phyloP scores from a whole-genome alignment of 2,329 filamentous ascomycete species.

The Trichoderma semiorbis region DNA sequence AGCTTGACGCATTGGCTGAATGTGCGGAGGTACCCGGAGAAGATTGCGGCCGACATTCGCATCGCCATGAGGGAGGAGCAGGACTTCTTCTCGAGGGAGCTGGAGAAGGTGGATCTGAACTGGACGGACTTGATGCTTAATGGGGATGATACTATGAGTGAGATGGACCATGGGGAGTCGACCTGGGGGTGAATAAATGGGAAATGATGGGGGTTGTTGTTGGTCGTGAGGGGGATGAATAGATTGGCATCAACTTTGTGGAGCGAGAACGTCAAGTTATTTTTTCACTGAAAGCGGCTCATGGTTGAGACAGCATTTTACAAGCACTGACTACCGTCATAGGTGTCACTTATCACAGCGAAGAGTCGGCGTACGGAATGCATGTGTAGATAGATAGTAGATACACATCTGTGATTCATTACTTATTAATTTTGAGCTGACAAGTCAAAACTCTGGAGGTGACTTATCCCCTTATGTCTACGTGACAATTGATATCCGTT shows the following conservation, averaged over 20 bases:
- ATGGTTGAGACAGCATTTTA: neutral
- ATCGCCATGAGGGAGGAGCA: constrained; percentile 66
- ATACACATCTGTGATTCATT: neutral
- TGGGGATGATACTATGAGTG: constrained; percentile 33
- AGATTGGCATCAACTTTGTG: neutral
- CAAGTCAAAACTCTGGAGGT: constrained; percentile 3
- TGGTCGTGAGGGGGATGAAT: neutral
- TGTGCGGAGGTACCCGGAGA: constrained; percentile 73
- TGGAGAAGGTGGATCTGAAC: constrained; percentile 65
- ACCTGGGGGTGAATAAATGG: constrained; percentile 24
- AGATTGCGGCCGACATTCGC: constrained; percentile 60
- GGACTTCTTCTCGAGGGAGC: constrained; percentile 74
- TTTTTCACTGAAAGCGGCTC: neutral
- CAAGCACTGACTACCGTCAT: neutral
- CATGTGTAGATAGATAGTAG: neutral
- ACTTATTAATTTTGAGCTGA: constrained; percentile 10
- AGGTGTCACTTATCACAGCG: neutral
- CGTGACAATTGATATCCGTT: neutral
- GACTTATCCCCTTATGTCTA: neutral
- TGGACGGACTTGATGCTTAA: constrained; percentile 43
- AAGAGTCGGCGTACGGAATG: neutral
- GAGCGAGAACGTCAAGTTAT: neutral
- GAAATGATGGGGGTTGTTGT: neutral
- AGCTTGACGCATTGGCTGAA: constrained; percentile 95
- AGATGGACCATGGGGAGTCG: constrained; percentile 33